A percentile compares a stretch with the other conserved stretches of the same genome.
Conservation (phyloP, 768 basidiomycete species). For the Naganishia vishniacii region DNA sequence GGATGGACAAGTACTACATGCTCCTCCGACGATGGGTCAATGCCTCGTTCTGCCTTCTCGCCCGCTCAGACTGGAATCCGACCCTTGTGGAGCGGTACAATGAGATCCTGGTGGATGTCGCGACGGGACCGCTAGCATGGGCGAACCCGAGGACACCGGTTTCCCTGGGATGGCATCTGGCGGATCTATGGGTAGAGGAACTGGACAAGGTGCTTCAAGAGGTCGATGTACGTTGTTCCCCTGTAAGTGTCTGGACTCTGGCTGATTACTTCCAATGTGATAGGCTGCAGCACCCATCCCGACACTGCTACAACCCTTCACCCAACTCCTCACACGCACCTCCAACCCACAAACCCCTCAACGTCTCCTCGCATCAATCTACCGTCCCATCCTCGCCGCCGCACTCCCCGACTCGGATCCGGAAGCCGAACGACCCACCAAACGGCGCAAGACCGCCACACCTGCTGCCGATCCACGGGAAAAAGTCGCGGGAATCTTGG, state of each 20-base stretch:
- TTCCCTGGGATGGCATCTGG: slow-evolving; percentile 75
- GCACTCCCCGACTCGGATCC: slow-evolving; percentile 49
- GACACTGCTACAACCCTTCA: slow-evolving; percentile 63
- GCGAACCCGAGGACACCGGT: slow-evolving; percentile 68
- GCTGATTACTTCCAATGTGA: slow-evolving; percentile 15
- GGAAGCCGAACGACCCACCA: slow-evolving; percentile 45
- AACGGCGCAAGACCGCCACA: not conserved
- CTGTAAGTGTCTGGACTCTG: not conserved
- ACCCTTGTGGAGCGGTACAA: slow-evolving; percentile 60
- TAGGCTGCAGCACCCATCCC: slow-evolving; percentile 30
- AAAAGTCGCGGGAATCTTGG: slow-evolving; percentile 9
- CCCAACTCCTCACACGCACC: slow-evolving; percentile 65
- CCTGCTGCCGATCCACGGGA: not conserved
- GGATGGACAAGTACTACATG: slow-evolving; percentile 97
- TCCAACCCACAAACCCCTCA: slow-evolving; percentile 62
- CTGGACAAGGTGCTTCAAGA: slow-evolving; percentile 58
- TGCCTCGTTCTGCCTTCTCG: slow-evolving; percentile 73
- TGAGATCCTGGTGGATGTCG: slow-evolving; percentile 56
- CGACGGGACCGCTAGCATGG: slow-evolving; percentile 82
- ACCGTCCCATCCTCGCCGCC: slow-evolving; percentile 63
- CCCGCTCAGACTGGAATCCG: slow-evolving; percentile 64
- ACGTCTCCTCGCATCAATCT: slow-evolving; percentile 64
- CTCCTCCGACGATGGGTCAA: slow-evolving; percentile 83
- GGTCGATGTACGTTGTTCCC: slow-evolving; percentile 21
- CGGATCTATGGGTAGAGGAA: slow-evolving; percentile 85